Evolutionary conservation across 148 eudicot species (phyloP).

Genomic region (Euryodendron excelsum): DNA sequence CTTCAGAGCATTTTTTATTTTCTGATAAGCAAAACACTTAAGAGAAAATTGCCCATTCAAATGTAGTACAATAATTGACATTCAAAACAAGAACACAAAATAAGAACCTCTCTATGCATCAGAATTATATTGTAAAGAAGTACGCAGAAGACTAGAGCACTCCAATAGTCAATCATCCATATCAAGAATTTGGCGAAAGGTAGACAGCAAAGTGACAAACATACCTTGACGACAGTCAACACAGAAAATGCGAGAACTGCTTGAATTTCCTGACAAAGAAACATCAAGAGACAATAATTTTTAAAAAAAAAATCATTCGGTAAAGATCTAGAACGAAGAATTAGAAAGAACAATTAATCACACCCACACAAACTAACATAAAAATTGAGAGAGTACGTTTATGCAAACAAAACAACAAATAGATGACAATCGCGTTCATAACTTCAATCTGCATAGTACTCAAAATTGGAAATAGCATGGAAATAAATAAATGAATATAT

Average conservation of each 20-base stretch:
- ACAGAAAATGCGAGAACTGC: conserved; percentile 64
- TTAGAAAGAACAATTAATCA: too few species aligned
- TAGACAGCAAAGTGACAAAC: neutral
- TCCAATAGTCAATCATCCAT: neutral
- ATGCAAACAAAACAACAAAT: neutral
- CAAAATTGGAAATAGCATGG: neutral
- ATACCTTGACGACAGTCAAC: conserved; percentile 69
- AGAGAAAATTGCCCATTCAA: neutral
- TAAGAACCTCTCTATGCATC: neutral
- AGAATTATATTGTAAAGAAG: neutral
- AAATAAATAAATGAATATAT: neutral
- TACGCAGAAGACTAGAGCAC: neutral
- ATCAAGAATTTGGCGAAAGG: neutral
- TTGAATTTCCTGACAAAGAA: conserved; percentile 71
- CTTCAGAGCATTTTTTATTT: neutral
- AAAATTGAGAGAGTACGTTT: neutral
- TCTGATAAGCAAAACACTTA: too few species aligned
- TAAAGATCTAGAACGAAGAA: too few species aligned
- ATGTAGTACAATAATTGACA: neutral
- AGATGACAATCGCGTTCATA: neutral
- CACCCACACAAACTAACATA: neutral
- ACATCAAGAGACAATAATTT: neutral
- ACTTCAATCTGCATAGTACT: neutral
- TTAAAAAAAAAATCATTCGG: too few species aligned
- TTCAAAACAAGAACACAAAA: neutral